Evolutionary conservation across 164 flowering plant genomes (phyloP), one percentile per base, ranked within the genome.

Genomic region (Vitis vinifera): DNA sequence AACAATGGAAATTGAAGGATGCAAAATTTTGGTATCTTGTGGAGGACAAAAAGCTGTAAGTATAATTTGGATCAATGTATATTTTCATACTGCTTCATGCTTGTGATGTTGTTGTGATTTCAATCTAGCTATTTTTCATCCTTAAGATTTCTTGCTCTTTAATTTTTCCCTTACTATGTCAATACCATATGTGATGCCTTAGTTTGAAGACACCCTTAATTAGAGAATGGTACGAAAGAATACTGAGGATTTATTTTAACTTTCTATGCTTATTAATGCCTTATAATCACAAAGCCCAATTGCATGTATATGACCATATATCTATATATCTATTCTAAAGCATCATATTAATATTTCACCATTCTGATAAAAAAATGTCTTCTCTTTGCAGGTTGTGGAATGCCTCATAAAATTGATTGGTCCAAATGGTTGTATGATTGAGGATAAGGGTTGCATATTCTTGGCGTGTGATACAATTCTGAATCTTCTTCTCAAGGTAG

Each of bases 391-490:
- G 98, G 93, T 92, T 73, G 64, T 83, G 52, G 81, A 79, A 16
- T 95, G 86, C 81, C 89, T 95, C 10, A 73, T 84, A 73, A 81
- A 84, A 68, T 62, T 93, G 75, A 82, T 93, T 73, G 71, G 65
- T 48, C 66, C 47, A 57, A 68, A 76, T 61, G 59, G 62, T 64
- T 55, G 23, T 61, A 68, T 23, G 53, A 75, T 58, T 59, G 91
- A 79, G 73, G 88, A 90, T 72, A 66, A 65, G 55, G 79, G 84
- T 67, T 73, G 83, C 74, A 78, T 91, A 71, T 89, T 85, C 77
- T 77, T 95, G 83, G 98, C 98, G 51, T 95, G 96, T 78, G 97
- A 93, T 77, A 90, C 92, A 31, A 70, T 93, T 63, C 64, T 93
- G 86, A 95, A 93, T 77, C 58, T 92, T 68, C 88, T 95, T 50